Base-by-base conservation (phyloP, 2,329 filamentous ascomycete genomes). In the Exophiala sp. region DNA sequence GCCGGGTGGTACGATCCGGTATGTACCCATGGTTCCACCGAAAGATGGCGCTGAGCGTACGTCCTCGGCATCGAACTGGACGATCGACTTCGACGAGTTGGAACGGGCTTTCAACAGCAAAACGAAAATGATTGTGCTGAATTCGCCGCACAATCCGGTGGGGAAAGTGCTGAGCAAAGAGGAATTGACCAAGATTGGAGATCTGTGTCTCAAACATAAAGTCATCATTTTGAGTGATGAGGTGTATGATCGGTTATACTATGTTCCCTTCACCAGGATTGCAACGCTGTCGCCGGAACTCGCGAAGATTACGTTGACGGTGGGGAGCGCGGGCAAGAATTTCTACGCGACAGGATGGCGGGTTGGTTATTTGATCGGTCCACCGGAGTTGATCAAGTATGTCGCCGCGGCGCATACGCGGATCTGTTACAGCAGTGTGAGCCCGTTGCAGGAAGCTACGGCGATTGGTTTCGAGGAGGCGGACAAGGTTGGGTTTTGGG, bases 271-370 rank as follows among this genome's bases (percentile, higher is more conserved):
- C 69, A 97, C 91, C 1, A 84, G 94, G 64, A 87, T 97, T 51
- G 89, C 89, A 20, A 96, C 91, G 0, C 77, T 99, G 14, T 95
- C 90, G 0, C 91, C 91, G 0, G 91, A 96, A 69, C 84, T 97
- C 47, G 91, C 91, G 63, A 83, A 83, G 54, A 80, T 95, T 62
- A 97, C 94, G 3, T 74, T 99, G 45, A 97, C 94, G 0, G 94
- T 99, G 29, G 94, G 94, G 16, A 96, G 91, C 0, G 94, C 91
- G 1, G 94, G 94, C 65, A 99, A 99, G 81, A 95, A 94, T 77
- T 99, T 99, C 73, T 97, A 97, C 68, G 90, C 89, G 52, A 99
- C 94, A 0, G 94, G 94, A 44, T 99, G 94, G 94, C 86, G 94
- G 54, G 91, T 97, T 62, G 89, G 94, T 51, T 99, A 92, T 85